Conservation (phyloP, 495 filamentous ascomycete species). For the Aspergillus funiculosus region DNA sequence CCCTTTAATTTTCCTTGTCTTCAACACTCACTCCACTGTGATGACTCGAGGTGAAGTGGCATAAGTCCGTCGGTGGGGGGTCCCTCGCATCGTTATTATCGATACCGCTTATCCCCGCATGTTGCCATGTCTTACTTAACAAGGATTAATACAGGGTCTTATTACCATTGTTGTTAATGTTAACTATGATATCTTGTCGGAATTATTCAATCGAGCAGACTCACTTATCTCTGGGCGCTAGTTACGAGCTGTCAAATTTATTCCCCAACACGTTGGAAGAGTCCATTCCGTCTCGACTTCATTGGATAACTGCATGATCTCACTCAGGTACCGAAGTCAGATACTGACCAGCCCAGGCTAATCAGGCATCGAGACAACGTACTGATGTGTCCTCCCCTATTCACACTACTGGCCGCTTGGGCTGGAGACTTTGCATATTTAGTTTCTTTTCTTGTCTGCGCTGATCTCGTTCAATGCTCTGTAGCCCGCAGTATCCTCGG, state of each 20-base stretch:
- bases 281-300: too few relatives aligned
- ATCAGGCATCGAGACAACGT: constrained; percentile 5
- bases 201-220: constrained; percentile 1
- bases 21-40: background rate
- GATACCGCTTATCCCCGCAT: constrained; percentile 4
- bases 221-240: too few relatives aligned
- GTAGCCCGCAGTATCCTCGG: background rate
- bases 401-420: background rate
- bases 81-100: background rate
- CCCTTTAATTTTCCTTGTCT: background rate
- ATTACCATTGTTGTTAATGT: too few relatives aligned
- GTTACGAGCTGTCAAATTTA: too few relatives aligned
- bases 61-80: too few relatives aligned
- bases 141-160: background rate
- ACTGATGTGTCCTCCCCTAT: constrained; percentile 1
- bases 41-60: background rate
- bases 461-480: constrained; percentile 5
- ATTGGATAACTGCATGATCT: background rate
- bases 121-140: background rate
- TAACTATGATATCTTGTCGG: background rate
- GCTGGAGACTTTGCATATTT: constrained; percentile 10
- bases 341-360: constrained; percentile 4
- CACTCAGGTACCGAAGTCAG: constrained; percentile 5
- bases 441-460: too few relatives aligned
- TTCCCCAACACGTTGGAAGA: too few relatives aligned